These are phyloP conservation scores for Sequoia sempervirens DNA, from an alignment of 75 land plant genomes.

Conservation along the genomic window DNA sequence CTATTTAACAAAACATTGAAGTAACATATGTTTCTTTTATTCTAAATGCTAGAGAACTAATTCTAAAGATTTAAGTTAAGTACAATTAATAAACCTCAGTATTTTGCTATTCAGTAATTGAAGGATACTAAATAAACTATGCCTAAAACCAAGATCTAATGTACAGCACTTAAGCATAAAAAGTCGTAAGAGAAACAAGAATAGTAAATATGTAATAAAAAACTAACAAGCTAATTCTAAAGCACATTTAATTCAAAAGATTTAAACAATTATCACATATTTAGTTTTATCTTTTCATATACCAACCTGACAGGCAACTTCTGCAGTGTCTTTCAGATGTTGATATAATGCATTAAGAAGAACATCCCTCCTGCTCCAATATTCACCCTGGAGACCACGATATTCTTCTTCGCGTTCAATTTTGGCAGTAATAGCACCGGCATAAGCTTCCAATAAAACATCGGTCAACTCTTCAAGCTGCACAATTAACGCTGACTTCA, in stretches of 20 bases:
- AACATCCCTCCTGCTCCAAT: conserved; percentile 60
- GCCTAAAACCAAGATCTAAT: not conserved
- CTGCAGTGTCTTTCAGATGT: conserved; percentile 46
- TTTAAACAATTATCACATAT: not conserved
- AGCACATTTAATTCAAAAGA: not conserved
- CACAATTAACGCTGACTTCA: conserved; percentile 36
- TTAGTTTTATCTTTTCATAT: not conserved
- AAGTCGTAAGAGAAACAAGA: not conserved
- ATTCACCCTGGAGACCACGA: conserved; percentile 58
- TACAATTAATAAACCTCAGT: not conserved
- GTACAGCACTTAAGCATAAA: not conserved
- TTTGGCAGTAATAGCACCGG: conserved; percentile 73
- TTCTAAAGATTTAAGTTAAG: not conserved
- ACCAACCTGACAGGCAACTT: conserved; percentile 41
- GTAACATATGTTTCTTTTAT: not conserved
- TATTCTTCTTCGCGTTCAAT: conserved; percentile 82
- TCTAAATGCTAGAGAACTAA: not conserved
- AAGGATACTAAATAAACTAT: not conserved
- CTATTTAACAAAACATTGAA: not conserved
- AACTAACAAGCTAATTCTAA: not conserved
- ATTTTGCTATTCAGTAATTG: not conserved
- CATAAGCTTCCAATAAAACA: conserved; percentile 74
- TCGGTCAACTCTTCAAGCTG: conserved; percentile 69
- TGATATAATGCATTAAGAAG: conserved; percentile 74
- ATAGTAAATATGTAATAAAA: conserved; percentile 1